Base-by-base conservation (phyloP, 257 asterid genomes). In the Capsicum rhomboideum region DNA sequence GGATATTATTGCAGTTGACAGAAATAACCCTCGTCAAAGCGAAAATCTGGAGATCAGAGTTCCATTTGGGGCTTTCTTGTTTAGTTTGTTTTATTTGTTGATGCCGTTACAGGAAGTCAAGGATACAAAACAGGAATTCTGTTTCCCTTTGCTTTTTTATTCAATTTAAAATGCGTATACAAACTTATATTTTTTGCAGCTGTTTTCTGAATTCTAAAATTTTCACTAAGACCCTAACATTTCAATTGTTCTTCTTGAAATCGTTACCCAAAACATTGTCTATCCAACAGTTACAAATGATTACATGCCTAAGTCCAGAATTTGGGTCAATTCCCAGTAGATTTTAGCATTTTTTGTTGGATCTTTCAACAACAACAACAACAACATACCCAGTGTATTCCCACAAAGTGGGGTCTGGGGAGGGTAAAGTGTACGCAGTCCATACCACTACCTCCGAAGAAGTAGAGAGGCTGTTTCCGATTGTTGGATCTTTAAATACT, bases 1-100 rank as follows among this genome's bases (percentile, higher is more conserved):
- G 80, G 23, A 74, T 74, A 59, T 2, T 74, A 74, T 74, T 74
- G 80, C 80, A 74, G 80, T 74, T 74, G 80, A 46, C 80, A 74
- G 80, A 74, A 46, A 16, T 61, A 61, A 23, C 14, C 14, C 23
- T 46, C 40, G 34, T 74, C 34, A 12, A 74, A 46, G 80, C 12
- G 42, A 74, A 74, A 46, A 74, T 46, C 80, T 74, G 80, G 80
- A 46, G 80, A 46, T 74, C 80, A 46, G 80, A 46, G 59, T 74
- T 74, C 59, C 42, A 74, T 74, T 14, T 21, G 13, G 21, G 59
- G 8, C 23, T 74, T 74, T 74, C 80, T 46, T 46, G 42, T 74
- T 74, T 26, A 74, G 3, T 14, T 23, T 46, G 14, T 3, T 74
- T 23, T 74, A 23, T 46, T 74, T 46, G 56, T 74, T 68, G 52